Conservation (phyloP, 1,284 basidiomycete species). For the Anthracocystis setariae region DNA sequence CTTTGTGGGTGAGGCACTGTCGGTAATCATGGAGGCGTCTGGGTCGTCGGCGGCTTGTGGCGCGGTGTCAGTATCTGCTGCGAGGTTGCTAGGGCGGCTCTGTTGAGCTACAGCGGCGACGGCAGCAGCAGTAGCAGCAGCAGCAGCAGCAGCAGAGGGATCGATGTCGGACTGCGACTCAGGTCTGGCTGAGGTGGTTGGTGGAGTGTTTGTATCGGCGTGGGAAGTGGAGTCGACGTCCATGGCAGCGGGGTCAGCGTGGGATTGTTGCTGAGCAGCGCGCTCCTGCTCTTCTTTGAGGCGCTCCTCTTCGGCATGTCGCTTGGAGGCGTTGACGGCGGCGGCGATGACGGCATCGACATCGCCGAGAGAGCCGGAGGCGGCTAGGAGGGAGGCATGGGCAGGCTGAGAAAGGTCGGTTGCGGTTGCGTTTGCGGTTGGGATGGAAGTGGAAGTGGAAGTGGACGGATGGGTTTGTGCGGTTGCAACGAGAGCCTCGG, state of each 20-base stretch:
- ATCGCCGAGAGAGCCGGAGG: conserved; percentile 37
- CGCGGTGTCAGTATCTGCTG: conserved; percentile 26
- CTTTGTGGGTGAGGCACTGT: conserved; percentile 26
- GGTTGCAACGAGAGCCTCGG: conserved; percentile 18
- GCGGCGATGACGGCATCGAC: conserved; percentile 45
- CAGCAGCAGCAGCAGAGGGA: conserved; percentile 23
- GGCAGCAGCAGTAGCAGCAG: conserved; percentile 17
- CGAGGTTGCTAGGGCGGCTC: neutral
- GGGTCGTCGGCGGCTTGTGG: conserved; percentile 25
- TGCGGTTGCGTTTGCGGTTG: conserved; percentile 7
- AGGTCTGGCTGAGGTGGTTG: conserved; percentile 5
- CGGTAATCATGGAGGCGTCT: conserved; percentile 41
- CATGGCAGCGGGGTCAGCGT: conserved; percentile 12
- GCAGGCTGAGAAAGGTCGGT: conserved; percentile 6
- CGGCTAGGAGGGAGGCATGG: conserved; percentile 1
- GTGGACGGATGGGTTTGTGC: conserved; percentile 11
- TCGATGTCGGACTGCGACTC: conserved; percentile 32
- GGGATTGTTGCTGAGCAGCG: conserved; percentile 11
- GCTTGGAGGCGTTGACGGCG: conserved; percentile 42
- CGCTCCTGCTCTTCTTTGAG: conserved; percentile 30
- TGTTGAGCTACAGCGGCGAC: conserved; percentile 11
- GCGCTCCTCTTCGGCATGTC: conserved; percentile 38
- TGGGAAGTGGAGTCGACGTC: conserved; percentile 22
- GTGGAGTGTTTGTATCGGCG: neutral
- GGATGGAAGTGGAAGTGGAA: conserved; percentile 6